phyloP scores from a whole-genome alignment of 1,139 yeast genomes.

The Williopsis jadinii region DNA sequence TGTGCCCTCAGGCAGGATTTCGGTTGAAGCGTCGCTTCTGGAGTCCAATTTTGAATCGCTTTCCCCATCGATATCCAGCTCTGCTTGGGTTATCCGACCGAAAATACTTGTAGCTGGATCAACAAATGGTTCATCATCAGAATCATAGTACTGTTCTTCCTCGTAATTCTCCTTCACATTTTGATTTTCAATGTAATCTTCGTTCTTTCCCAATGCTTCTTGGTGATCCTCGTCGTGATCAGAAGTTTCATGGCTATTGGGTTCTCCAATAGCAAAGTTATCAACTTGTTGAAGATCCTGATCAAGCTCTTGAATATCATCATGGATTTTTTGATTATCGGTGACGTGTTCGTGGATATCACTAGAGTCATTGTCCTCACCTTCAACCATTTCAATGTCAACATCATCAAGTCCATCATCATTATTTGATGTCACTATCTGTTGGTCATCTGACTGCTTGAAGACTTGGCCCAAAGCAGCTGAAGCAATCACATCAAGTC shows the following conservation, averaged over 20 bases:
- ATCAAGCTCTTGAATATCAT: too few relatives aligned
- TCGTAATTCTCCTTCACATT: conserved; percentile 1
- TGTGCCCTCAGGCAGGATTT: too few relatives aligned
- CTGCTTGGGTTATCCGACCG: conserved; percentile 13
- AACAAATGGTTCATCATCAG: conserved; percentile 18
- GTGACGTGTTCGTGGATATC: neutral
- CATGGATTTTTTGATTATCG: neutral
- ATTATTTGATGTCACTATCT: too few relatives aligned
- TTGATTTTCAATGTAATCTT: too few relatives aligned
- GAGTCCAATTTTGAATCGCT: neutral
- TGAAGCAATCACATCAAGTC: conserved; percentile 1
- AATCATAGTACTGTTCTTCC: conserved; percentile 19
- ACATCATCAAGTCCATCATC: neutral
- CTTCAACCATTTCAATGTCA: neutral
- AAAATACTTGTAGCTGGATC: conserved; percentile 20
- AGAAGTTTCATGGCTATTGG: too few relatives aligned
- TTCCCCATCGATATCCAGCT: conserved; percentile 4
- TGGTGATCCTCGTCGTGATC: too few relatives aligned
- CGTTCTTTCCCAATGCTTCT: too few relatives aligned
- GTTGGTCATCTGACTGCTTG: neutral
- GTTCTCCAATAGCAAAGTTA: too few relatives aligned
- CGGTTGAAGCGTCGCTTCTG: too few relatives aligned
- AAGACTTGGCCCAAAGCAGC: neutral
- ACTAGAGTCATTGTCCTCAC: neutral
- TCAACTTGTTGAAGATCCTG: too few relatives aligned